These are phyloP conservation scores for Anthoceros angustus DNA, from an alignment of 225 moss, liverwort and hornwort species.

Conservation along the genomic window DNA sequence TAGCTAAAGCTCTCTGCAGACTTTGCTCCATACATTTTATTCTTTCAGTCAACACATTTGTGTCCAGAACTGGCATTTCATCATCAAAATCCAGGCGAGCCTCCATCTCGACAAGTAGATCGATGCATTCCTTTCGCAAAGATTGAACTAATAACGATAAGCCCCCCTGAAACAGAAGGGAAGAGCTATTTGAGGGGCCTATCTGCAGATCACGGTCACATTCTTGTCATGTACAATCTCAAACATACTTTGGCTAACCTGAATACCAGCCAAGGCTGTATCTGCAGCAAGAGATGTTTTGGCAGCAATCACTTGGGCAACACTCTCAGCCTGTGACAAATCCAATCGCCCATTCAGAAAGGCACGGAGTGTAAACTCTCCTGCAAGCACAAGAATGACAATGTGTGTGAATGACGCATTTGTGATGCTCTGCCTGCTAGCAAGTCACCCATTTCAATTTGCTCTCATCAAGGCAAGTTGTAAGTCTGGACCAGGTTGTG, in stretches of 20 bases:
- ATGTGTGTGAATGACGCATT: background rate
- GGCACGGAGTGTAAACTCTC: slow-evolving; percentile 86
- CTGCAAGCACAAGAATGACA: slow-evolving; percentile 17
- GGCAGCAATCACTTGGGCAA: slow-evolving; percentile 70
- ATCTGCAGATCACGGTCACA: background rate
- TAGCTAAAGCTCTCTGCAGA: slow-evolving; percentile 62
- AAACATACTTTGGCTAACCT: slow-evolving; percentile 25
- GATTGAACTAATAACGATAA: slow-evolving; percentile 58
- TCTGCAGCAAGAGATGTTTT: slow-evolving; percentile 76
- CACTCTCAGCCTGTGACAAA: slow-evolving; percentile 85
- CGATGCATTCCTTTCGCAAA: slow-evolving; percentile 70
- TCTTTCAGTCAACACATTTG: slow-evolving; percentile 33
- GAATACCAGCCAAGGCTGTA: slow-evolving; percentile 81
- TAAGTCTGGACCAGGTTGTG: slow-evolving; percentile 52
- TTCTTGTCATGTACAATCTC: background rate
- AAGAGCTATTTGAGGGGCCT: background rate
- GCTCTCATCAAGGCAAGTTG: background rate
- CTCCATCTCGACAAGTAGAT: slow-evolving; percentile 87
- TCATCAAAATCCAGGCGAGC: slow-evolving; percentile 93
- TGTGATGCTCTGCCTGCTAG: background rate
- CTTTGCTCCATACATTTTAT: slow-evolving; percentile 49
- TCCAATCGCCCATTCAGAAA: slow-evolving; percentile 92
- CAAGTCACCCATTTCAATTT: background rate
- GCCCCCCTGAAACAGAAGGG: slow-evolving; percentile 43
- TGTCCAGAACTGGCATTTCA: slow-evolving; percentile 75